Conservation (phyloP, 345 rosid genomes). For the Theobroma cacao region DNA sequence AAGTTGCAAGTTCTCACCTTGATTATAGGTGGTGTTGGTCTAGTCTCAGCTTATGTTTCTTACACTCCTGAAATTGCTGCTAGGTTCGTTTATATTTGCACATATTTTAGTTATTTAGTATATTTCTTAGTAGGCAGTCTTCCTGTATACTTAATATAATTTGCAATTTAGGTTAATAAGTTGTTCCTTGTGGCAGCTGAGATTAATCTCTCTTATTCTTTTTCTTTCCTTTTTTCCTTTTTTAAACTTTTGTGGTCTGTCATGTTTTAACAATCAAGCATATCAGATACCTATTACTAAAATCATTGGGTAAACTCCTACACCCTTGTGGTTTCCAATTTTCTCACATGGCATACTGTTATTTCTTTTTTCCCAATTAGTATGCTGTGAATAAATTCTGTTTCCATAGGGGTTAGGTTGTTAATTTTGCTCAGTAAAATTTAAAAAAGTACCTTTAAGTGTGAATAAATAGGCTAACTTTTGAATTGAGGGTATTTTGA, state of each 20-base stretch:
- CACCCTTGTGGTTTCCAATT: no score
- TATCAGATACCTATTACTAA: background rate
- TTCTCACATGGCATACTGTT: no score
- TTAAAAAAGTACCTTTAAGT: no score
- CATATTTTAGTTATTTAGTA: background rate
- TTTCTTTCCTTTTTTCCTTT: background rate
- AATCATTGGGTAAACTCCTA: no score
- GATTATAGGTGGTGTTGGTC: constrained; percentile 80
- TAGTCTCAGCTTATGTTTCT: constrained; percentile 79
- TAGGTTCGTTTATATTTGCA: constrained; percentile 49
- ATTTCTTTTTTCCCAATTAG: no score
- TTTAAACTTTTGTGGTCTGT: background rate
- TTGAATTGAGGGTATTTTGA: no score
- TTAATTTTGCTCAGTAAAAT: no score
- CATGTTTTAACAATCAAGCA: background rate
- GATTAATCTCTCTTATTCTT: background rate
- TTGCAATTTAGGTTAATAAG: background rate
- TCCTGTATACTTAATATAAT: background rate
- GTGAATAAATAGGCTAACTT: no score
- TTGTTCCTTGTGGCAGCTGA: background rate
- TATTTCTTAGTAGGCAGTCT: background rate
- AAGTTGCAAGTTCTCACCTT: constrained; percentile 71
- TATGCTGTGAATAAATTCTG: no score
- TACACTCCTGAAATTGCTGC: constrained; percentile 86
- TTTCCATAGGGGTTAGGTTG: no score